Evolutionary conservation across 495 filamentous ascomycete species (phyloP), one percentile per base, ranked within the genome.

Genomic region (Aspergillus homomorphus): DNA sequence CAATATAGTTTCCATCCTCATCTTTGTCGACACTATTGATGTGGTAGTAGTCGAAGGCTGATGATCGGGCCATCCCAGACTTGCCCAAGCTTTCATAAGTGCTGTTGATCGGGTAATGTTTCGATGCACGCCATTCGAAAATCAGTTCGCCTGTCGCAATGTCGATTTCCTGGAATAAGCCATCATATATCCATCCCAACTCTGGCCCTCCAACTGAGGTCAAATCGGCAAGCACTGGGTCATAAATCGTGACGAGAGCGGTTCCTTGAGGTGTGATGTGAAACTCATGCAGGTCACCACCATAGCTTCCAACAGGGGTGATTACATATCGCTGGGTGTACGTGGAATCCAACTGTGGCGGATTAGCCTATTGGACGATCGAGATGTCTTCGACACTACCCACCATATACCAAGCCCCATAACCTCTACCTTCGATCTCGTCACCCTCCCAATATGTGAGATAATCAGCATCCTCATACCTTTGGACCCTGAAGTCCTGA

Each of bases 401-500:
- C 62, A 79, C 77, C 77, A 81, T 80, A 44, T 76, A 77, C 62
- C 80, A 80, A 45, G 72, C 71, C 8, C 82, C 82, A 52, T 67
- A 69, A 2, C 80, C 79, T 60, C 80, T 66, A 28, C 75, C 78
- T 22, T 75, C 75, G 38, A 78, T 68, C 57, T 78, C 74, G 30
- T 77, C 68, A 8, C 81, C 80, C 46, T 80, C 73, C 82, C 81
- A 84, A 54, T 79, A 84, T 3, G 80, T 81, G 48, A 84, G 43
- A 58, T 77, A 82, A 14, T 77, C 70, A 50, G 76, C 59, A 33
- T 69, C 77, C 53, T 68, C 73, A 28, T 78, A 82, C 12, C 63
- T 66, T 30, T 78, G 77, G 0, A 80, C 69, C 56, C 73, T 72
- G 55, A 81, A 71, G 50, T 80, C 76, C 45, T 82, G 78, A 0